Conservation (phyloP, 306 rosid species). For the Cyamopsis tetragonoloba region DNA sequence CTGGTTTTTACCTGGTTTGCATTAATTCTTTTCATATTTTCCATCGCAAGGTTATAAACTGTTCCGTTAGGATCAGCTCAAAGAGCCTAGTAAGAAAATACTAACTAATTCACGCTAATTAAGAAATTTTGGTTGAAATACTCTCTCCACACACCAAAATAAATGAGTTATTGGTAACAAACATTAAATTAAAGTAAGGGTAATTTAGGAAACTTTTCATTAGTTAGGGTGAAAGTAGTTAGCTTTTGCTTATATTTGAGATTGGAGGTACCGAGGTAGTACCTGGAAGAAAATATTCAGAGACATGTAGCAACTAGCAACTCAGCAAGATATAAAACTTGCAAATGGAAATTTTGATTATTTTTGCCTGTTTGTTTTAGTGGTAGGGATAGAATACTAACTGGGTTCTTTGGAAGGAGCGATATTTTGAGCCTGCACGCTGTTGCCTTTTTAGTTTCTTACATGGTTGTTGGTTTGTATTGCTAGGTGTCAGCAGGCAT, state of each 20-base stretch:
- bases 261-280: too few species aligned
- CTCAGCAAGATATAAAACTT: background rate
- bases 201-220: too few species aligned
- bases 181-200: too few species aligned
- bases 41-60: background rate
- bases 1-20: background rate
- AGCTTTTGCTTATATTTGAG: too few species aligned
- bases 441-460: conserved; percentile 18
- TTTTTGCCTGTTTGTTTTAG: background rate
- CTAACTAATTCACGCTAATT: too few species aligned
- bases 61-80: background rate
- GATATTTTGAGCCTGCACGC: background rate
- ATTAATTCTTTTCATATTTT: background rate
- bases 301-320: background rate
- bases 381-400: too few species aligned
- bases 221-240: too few species aligned
- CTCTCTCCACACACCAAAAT: too few species aligned
- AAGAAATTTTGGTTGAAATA: too few species aligned
- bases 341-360: background rate
- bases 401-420: too few species aligned
- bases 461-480: conserved; percentile 13
- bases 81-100: conserved; percentile 6
- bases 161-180: too few species aligned
- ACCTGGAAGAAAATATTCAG: background rate
- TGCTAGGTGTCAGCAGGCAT: conserved; percentile 73